Evolutionary conservation across 2,329 filamentous ascomycete species (phyloP).

Genomic region (Ceratocystis alfenasii): DNA sequence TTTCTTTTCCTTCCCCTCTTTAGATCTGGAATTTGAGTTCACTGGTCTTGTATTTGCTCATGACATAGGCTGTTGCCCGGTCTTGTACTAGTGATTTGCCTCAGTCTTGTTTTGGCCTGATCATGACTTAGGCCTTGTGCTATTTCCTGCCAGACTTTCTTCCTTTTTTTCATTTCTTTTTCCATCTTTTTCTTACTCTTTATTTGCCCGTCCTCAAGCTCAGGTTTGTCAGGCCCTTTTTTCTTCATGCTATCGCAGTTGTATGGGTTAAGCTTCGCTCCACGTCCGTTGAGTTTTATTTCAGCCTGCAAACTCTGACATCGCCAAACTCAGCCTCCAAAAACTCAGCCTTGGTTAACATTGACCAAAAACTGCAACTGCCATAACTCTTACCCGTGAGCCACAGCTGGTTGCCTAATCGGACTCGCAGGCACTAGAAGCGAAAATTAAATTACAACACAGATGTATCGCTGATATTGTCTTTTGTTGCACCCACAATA

Average conservation of each 20-base stretch:
- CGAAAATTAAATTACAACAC: background rate
- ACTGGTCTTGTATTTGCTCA: background rate
- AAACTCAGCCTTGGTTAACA: background rate
- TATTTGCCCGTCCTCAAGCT: background rate
- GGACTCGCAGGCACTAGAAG: background rate
- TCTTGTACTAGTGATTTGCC: conserved; percentile 12
- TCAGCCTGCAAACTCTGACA: background rate
- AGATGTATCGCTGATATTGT: background rate
- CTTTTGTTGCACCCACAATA: background rate
- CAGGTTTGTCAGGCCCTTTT: background rate
- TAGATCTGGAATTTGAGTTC: background rate
- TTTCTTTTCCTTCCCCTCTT: background rate
- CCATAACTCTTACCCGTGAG: background rate
- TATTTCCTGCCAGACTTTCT: background rate
- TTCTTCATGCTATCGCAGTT: background rate
- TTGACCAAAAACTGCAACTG: background rate
- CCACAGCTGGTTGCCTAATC: background rate
- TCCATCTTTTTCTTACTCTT: background rate
- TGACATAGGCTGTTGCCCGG: background rate
- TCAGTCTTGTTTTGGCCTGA: background rate
- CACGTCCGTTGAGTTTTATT: conserved; percentile 7
- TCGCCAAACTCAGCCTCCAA: background rate
- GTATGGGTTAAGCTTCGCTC: background rate
- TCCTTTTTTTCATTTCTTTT: background rate
- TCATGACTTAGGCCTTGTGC: background rate